A percentile compares a stretch with the other conserved stretches of the same genome.
phyloP scores from a whole-genome alignment of 2,329 filamentous ascomycete genomes.

The Colletotrichum agaves region DNA sequence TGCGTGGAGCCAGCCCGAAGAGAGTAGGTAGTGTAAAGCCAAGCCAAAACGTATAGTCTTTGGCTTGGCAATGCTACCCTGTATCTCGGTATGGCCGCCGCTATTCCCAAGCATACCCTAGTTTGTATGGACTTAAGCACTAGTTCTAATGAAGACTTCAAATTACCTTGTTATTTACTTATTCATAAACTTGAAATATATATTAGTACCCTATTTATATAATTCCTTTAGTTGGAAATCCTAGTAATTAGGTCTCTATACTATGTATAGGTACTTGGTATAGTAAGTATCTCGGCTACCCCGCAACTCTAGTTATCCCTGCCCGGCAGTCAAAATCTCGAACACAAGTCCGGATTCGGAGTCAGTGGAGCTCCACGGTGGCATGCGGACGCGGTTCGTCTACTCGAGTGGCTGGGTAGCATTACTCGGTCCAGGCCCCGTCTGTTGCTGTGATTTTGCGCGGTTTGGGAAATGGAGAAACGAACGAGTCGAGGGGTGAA shows the following conservation, averaged over 20 bases:
- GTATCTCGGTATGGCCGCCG: too few species aligned
- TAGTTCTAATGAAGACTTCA: too few species aligned
- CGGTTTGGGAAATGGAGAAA: background rate
- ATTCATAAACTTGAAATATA: too few species aligned
- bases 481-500: background rate
- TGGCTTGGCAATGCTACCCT: conserved; percentile 26
- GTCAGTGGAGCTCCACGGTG: conserved; percentile 16
- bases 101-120: too few species aligned
- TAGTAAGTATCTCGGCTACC: too few species aligned
- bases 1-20: conserved; percentile 9
- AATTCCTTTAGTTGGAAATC: too few species aligned
- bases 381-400: background rate
- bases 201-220: too few species aligned
- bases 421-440: background rate
- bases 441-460: background rate
- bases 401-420: background rate
- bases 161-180: too few species aligned
- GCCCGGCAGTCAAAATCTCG: conserved; percentile 6
- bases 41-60: conserved; percentile 1
- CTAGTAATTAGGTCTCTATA: too few species aligned
- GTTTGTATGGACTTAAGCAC: too few species aligned
- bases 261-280: too few species aligned
- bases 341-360: conserved; percentile 22
- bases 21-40: background rate
- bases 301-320: conserved; percentile 8